phyloP scores from a whole-genome alignment of 73 alveolate species.

The Paraurostyla sp. region DNA sequence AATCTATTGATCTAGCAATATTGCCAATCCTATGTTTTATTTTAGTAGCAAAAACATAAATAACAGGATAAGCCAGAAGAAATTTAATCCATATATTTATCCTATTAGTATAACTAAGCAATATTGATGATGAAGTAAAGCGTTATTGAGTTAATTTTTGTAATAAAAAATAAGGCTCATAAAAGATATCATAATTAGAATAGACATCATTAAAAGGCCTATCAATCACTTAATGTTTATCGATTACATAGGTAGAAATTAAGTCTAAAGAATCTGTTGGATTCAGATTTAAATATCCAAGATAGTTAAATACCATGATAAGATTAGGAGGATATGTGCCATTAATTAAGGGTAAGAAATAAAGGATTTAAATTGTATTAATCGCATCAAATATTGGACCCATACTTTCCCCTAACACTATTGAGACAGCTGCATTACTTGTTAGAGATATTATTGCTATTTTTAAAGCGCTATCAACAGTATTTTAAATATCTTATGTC shows the following conservation, averaged over 20 bases:
- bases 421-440: background rate
- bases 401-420: slow-evolving; percentile 20
- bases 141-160: no score
- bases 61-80: no score
- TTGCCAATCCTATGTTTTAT: no score
- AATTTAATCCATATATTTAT: no score
- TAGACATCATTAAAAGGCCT: background rate
- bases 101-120: no score
- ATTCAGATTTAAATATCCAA: background rate
- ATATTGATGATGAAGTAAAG: no score
- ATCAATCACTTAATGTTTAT: background rate
- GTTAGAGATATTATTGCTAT: background rate
- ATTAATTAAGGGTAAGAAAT: background rate
- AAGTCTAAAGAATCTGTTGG: background rate
- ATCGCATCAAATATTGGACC: slow-evolving; percentile 32
- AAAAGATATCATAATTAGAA: background rate
- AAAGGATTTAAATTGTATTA: background rate
- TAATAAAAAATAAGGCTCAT: no score
- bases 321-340: background rate
- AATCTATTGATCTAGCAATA: no score
- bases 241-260: background rate
- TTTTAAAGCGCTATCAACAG: background rate
- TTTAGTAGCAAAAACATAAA: no score
- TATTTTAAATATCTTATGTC: background rate
- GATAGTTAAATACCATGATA: background rate